Evolutionary conservation across 225 moss, liverwort and hornwort species (phyloP).

Genomic region (Rhytidiadelphus loreus): DNA sequence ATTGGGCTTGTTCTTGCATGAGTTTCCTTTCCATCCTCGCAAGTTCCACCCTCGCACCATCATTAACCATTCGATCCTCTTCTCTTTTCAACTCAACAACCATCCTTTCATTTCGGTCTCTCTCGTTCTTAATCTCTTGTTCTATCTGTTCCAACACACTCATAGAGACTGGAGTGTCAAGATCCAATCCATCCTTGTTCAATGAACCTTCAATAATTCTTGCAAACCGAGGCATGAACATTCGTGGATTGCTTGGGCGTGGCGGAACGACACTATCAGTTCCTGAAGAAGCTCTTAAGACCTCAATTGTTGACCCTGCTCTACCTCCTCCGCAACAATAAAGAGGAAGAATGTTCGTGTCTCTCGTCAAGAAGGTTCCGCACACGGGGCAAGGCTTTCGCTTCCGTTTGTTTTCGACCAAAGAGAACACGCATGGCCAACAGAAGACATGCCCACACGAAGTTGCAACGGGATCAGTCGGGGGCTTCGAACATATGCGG

Average conservation of each 20-base stretch:
- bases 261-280: background rate
- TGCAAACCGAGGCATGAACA: background rate
- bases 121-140: background rate
- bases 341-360: background rate
- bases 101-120: background rate
- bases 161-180: too few species aligned
- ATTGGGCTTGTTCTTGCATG: too few species aligned
- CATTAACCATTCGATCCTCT: background rate
- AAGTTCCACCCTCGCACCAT: background rate
- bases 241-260: rapidly evolving
- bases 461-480: background rate
- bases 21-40: background rate
- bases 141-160: background rate
- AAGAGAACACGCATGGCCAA: background rate
- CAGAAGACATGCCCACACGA: background rate
- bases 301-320: background rate
- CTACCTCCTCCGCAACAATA: background rate
- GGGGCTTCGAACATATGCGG: background rate
- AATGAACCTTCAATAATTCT: too few species aligned
- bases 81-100: rapidly evolving
- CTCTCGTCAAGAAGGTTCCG: background rate
- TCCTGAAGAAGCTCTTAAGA: background rate
- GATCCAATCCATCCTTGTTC: too few species aligned
- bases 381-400: background rate
- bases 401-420: background rate